phyloP scores from a whole-genome alignment of 805 yeast species.

The Yamadazyma sp. region DNA sequence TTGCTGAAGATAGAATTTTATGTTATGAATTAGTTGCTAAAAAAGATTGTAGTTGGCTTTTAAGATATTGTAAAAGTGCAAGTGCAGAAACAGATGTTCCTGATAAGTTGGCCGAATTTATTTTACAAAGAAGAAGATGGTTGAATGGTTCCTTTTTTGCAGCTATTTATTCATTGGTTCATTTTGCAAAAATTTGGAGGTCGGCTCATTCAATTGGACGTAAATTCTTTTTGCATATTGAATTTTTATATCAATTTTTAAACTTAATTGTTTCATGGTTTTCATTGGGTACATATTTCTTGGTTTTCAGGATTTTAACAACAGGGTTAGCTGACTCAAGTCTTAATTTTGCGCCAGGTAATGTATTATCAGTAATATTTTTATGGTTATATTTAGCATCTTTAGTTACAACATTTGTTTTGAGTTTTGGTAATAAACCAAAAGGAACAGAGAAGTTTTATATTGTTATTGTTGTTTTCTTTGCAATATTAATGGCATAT shows the following conservation, averaged over 20 bases:
- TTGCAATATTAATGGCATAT: slow-evolving; percentile 60
- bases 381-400: slow-evolving; percentile 56
- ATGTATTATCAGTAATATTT: slow-evolving; percentile 48
- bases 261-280: slow-evolving; percentile 61
- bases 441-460: slow-evolving; percentile 57
- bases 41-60: slow-evolving; percentile 54
- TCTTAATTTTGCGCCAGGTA: slow-evolving; percentile 44
- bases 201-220: slow-evolving; percentile 52
- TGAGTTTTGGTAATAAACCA: slow-evolving; percentile 64
- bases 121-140: slow-evolving; percentile 67
- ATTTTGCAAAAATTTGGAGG: slow-evolving; percentile 54
- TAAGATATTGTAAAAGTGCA: slow-evolving; percentile 60
- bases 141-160: slow-evolving; percentile 70
- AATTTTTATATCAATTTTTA: slow-evolving; percentile 53
- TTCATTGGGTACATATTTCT: slow-evolving; percentile 57
- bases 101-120: slow-evolving; percentile 57
- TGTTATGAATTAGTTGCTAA: slow-evolving; percentile 66
- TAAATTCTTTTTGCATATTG: slow-evolving; percentile 50
- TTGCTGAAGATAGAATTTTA: slow-evolving; percentile 67
- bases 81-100: slow-evolving; percentile 71
- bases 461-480: slow-evolving; percentile 49
- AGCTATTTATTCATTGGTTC: slow-evolving; percentile 52
- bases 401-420: slow-evolving; percentile 55
- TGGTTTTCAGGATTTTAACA: slow-evolving; percentile 61
- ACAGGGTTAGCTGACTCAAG: slow-evolving; percentile 42